Conservation (phyloP, 495 filamentous ascomycete species). For the Lophiotrema nucula region DNA sequence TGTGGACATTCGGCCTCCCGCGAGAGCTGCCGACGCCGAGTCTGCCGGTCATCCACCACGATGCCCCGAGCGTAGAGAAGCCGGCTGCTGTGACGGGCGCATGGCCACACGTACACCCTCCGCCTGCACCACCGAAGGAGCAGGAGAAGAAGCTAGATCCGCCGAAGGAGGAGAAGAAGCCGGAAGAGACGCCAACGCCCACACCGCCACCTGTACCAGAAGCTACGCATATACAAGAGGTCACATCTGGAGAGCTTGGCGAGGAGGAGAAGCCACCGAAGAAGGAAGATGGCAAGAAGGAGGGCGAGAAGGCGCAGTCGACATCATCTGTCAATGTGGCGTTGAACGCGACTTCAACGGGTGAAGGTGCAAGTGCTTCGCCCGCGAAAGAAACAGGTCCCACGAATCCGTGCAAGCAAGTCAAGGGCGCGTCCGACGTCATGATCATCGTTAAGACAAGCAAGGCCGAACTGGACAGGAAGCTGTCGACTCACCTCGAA, state of each 20-base stretch:
- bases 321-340: not conserved
- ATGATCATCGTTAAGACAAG: constrained; percentile 42
- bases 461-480: constrained; percentile 38
- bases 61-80: not conserved
- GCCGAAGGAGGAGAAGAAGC: not conserved
- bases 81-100: not conserved
- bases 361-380: not conserved
- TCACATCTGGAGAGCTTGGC: not conserved
- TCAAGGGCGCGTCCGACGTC: constrained; percentile 34
- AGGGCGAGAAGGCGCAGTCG: not conserved
- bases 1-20: constrained; percentile 30
- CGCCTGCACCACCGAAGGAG: not conserved
- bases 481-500: constrained; percentile 47
- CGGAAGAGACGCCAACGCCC: not conserved
- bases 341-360: not conserved
- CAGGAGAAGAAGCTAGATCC: too few relatives aligned
- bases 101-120: not conserved
- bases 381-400: not conserved
- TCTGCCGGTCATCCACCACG: constrained; percentile 10
- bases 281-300: not conserved
- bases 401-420: constrained; percentile 7
- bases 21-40: constrained; percentile 3
- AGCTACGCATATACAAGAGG: not conserved
- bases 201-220: not conserved
- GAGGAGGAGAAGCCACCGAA: not conserved